Base-by-base conservation (phyloP, 2,329 filamentous ascomycete genomes). In the Dothidotthia symphoricarpi region DNA sequence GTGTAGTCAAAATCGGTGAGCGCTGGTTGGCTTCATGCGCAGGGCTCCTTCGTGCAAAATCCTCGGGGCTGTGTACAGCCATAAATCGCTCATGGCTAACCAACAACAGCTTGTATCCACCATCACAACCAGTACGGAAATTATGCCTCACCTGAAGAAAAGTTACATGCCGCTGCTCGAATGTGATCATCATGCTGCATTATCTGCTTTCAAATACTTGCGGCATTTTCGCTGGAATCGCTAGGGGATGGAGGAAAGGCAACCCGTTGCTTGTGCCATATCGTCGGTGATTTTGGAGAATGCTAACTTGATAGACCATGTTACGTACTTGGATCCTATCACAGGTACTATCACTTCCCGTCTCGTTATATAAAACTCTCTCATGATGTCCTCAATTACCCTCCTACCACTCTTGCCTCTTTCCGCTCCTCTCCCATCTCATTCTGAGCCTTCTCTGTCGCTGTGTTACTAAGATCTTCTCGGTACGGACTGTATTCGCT, bases 1-100 rank as follows among this genome's bases (percentile, higher is more conserved):
- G 14, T 6, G 37, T 34, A 24, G 31, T 39, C 16, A 6, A 41
- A 38, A 34, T 43, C 37, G 34, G 28, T 31, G 34, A 34, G 36
- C 31, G 10, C 24, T 39, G n/a, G 39, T 41, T 36, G 26, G 29
- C 24, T 24, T 13, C 24, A 29, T 16, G 31, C 30, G 31, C 24
- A 34, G 31, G 38, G 28, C 36, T 34, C 43, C 27, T 13, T 38
- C 34, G 34, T 16, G 31, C 32, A 33, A 35, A 36, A 35, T 16
- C 34, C 39, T 39, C 25, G 51, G 41, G 51, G 51, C 51, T 51
- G 45, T 55, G 51, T 38, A 34, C 34, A 27, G 29, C 37, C 36
- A 40, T 47, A 53, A 51, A 55, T 55, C 51, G 49, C 51, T 53
- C 51, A 55, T 32, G 15, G 45, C 54, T 57, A 57, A 47, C 54